These are phyloP conservation scores for Leccinum aurantiacum DNA, from an alignment of 768 basidiomycete genomes.

Conservation along the genomic window DNA sequence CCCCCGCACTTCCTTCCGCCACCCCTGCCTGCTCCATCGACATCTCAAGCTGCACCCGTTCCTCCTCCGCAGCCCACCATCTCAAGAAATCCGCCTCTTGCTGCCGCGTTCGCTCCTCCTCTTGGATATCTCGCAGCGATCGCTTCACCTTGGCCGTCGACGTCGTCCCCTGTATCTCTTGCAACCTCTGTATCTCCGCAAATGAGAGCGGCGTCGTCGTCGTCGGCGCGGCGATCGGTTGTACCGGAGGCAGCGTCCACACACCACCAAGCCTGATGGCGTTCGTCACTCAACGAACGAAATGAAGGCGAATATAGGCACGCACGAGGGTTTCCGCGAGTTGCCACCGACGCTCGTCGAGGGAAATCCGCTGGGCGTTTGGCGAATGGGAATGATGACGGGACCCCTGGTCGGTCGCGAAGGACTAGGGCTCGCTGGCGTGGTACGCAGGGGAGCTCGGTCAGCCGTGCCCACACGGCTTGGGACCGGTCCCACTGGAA, in stretches of 20 bases:
- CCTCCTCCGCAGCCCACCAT: conserved; percentile 90
- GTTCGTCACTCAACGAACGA: not conserved
- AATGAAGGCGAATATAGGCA: conserved; percentile 6
- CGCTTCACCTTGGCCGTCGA: conserved; percentile 48
- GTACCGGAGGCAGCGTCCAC: conserved; percentile 61
- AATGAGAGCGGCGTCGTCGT: conserved; percentile 52
- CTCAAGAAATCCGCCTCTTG: conserved; percentile 78
- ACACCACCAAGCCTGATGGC: conserved; percentile 41
- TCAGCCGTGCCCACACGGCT: conserved; percentile 4
- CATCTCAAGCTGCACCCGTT: conserved; percentile 57
- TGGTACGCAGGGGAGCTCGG: conserved; percentile 20
- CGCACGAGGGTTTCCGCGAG: conserved; percentile 52
- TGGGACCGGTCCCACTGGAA: not conserved
- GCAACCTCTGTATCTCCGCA: conserved; percentile 79
- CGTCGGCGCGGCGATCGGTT: conserved; percentile 41
- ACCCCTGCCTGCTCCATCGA: not conserved
- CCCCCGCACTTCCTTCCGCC: not conserved
- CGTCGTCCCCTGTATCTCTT: conserved; percentile 52
- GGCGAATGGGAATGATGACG: conserved; percentile 60
- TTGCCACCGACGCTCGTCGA: conserved; percentile 17
- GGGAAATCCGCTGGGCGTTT: conserved; percentile 33
- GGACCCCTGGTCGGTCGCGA: conserved; percentile 51
- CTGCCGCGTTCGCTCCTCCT: conserved; percentile 68
- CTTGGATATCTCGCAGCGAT: conserved; percentile 80
- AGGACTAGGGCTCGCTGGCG: conserved; percentile 23